Percentiles rank a stretch among this genome's conserved stretches.
These are phyloP conservation scores for Komagataea norvegica DNA, from an alignment of 1,139 yeast genomes.

Conservation along the genomic window DNA sequence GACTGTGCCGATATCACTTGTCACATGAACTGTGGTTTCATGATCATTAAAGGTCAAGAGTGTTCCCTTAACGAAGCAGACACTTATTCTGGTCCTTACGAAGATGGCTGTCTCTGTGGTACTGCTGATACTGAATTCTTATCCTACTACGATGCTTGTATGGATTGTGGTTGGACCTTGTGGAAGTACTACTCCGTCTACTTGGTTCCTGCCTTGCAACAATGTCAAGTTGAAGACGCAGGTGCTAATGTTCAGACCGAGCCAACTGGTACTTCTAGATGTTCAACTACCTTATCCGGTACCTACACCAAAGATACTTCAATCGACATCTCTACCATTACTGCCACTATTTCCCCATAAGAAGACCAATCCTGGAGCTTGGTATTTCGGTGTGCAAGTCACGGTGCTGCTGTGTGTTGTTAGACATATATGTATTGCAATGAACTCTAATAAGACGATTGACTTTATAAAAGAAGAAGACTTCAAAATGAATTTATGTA, in stretches of 20 bases:
- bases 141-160: slow-evolving; percentile 22
- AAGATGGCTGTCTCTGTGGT: slow-evolving; percentile 23
- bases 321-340: slow-evolving; percentile 15
- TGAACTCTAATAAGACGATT: too few species aligned
- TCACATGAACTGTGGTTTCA: slow-evolving; percentile 21
- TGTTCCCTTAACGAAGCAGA: slow-evolving; percentile 12
- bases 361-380: neutral
- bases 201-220: slow-evolving; percentile 24
- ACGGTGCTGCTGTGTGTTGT: too few species aligned
- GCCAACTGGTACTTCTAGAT: slow-evolving; percentile 26
- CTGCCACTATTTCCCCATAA: neutral
- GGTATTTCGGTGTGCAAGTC: too few species aligned
- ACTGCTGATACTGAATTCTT: slow-evolving; percentile 19
- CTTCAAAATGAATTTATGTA: too few species aligned
- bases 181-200: slow-evolving; percentile 24
- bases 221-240: slow-evolving; percentile 16
- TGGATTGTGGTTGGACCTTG: slow-evolving; percentile 30
- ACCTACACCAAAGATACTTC: slow-evolving; percentile 19
- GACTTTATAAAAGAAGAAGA: too few species aligned
- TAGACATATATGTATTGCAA: too few species aligned
- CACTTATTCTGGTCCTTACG: slow-evolving; percentile 13
- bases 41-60: slow-evolving; percentile 22
- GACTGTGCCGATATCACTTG: slow-evolving; percentile 15
- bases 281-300: slow-evolving; percentile 20
- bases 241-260: slow-evolving; percentile 13